Base-by-base conservation (phyloP, 140 eudicot genomes). In the Anethum foeniculum region DNA sequence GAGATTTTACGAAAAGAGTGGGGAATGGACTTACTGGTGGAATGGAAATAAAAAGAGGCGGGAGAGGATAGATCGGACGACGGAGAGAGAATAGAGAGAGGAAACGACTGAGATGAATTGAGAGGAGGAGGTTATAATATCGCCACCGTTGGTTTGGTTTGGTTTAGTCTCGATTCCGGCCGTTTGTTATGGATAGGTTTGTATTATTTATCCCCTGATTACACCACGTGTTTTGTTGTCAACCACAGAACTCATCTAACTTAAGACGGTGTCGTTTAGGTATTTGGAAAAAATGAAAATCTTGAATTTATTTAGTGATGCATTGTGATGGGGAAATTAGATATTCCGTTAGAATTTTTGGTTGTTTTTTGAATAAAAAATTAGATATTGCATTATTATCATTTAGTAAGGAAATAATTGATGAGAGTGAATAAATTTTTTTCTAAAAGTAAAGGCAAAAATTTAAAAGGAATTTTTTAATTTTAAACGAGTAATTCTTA, bases 61-160 rank as follows among this genome's bases (percentile, higher is more conserved):
- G 36, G 77, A 25, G 51, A 2, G 43, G 43, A 43, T 14, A 74
- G 36, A 74, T 74, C 91, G 91, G 85, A 87, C 88, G 91, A 81
- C 83, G 85, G 91, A 85, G 88, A 87, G 75, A 56, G 44, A 62
- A 79, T 65, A 28, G 10, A 3, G 36, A 9, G 71, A 6, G 77
- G 85, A 79, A 77, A 87, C 88, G 90, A 85, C 80, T 87, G 84
- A 80, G 91, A 85, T 84, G 84, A 78, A 78, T 80, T 48, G 77
- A 48, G 72, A 75, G 74, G 60, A 11, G 60, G 47, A 13, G 52
- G 52, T 77, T 36, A 49, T 80, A 32, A 5, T 83, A 86, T 83
- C 89, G 73, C 41, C 89, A 83, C 88, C 86, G 86, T 82, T 79
- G 76, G 82, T 85, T 85, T 79, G 76, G 82, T 85, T 85, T 43